These are phyloP conservation scores for Petunia hybrid DNA, from an alignment of 305 asterid genomes.

Conservation along the genomic window DNA sequence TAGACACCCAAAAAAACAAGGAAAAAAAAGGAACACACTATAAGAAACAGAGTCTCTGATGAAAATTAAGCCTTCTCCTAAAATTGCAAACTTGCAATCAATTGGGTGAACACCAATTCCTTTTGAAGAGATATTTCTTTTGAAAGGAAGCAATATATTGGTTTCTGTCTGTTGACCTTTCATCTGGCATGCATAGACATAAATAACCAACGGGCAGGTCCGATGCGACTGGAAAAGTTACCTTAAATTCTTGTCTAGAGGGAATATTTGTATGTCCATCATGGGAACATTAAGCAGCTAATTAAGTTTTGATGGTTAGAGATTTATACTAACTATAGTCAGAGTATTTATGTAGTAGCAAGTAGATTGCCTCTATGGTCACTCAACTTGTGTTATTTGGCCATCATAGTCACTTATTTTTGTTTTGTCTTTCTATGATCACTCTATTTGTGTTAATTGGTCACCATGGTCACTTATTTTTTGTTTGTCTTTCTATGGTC, in stretches of 20 bases:
- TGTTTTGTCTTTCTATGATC: too few relatives aligned
- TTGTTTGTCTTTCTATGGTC: too few relatives aligned
- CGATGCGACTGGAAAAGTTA: not conserved
- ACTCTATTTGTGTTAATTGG: too few relatives aligned
- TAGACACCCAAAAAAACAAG: not conserved
- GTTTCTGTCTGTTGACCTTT: not conserved
- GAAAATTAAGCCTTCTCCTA: not conserved
- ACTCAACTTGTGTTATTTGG: too few relatives aligned
- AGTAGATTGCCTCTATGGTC: too few relatives aligned
- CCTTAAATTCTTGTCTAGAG: not conserved
- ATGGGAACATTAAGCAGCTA: not conserved
- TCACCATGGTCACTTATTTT: too few relatives aligned
- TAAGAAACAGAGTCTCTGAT: not conserved
- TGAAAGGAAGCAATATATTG: not conserved
- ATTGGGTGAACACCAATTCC: not conserved
- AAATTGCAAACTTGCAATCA: not conserved
- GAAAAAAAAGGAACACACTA: not conserved
- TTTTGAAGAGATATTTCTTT: not conserved
- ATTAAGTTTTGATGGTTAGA: not conserved
- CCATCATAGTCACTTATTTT: too few relatives aligned
- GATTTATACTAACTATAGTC: too few relatives aligned
- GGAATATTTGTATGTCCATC: conserved; percentile 13
- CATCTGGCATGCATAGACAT: not conserved
- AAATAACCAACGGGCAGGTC: not conserved
- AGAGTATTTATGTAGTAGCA: too few relatives aligned